phyloP scores from a whole-genome alignment of 1,284 basidiomycete genomes.

The Moesziomyces antarcticus region DNA sequence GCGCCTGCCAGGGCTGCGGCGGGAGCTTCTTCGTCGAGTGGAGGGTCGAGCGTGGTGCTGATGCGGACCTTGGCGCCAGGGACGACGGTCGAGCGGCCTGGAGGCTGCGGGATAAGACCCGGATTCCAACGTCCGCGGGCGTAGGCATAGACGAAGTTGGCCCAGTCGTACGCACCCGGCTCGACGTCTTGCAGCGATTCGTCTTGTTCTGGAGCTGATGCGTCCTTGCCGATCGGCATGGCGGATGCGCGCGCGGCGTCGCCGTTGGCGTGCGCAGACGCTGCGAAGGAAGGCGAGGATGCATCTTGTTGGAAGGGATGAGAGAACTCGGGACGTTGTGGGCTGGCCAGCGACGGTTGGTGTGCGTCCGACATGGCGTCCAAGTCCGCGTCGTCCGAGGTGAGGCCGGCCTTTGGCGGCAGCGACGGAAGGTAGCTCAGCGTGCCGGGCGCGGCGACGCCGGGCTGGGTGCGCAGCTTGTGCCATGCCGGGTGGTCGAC shows the following conservation, averaged over 20 bases:
- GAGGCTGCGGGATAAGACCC: slow-evolving; percentile 53
- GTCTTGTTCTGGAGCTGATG: background rate
- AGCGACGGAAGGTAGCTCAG: slow-evolving; percentile 43
- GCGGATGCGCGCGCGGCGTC: background rate
- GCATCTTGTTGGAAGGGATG: slow-evolving; percentile 20
- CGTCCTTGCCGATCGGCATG: background rate
- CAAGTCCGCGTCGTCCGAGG: background rate
- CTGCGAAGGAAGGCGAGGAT: background rate
- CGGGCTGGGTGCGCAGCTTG: slow-evolving; percentile 22
- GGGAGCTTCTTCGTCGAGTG: background rate
- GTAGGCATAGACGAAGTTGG: slow-evolving; percentile 63
- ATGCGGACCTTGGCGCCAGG: slow-evolving; percentile 36
- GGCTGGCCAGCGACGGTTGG: background rate
- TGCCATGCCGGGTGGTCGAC: slow-evolving; percentile 44
- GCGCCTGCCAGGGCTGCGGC: background rate
- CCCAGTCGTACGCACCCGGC: slow-evolving; percentile 60
- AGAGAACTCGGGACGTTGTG: slow-evolving; percentile 6
- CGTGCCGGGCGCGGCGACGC: slow-evolving; percentile 28
- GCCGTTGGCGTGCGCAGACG: background rate
- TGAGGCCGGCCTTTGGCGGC: slow-evolving; percentile 3
- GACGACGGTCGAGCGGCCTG: slow-evolving; percentile 44
- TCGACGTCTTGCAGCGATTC: slow-evolving; percentile 12
- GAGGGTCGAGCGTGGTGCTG: slow-evolving; percentile 11
- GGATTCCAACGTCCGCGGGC: slow-evolving; percentile 62
- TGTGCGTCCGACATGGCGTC: background rate